Conservation (phyloP, 2,329 filamentous ascomycete species). For the Coleophoma crateriformis region DNA sequence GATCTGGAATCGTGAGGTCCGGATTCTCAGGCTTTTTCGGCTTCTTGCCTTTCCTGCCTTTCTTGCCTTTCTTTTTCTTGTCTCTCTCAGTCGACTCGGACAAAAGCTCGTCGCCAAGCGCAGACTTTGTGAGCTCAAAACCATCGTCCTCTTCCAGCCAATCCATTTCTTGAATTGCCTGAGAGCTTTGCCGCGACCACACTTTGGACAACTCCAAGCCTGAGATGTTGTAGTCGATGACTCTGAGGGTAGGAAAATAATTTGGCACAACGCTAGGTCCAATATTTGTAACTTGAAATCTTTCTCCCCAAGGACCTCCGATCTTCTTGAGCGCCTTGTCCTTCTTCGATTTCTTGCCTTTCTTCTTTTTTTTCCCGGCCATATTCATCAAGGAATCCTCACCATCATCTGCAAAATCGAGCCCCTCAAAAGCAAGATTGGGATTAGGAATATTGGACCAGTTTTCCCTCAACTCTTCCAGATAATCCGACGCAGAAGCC, state of each 20-base stretch:
- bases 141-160: constrained; percentile 12
- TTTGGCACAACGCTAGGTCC: constrained; percentile 88
- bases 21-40: constrained; percentile 49
- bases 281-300: constrained; percentile 77
- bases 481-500: constrained; percentile 70
- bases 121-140: constrained; percentile 18
- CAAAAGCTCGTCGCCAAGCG: constrained; percentile 28
- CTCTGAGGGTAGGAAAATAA: constrained; percentile 81
- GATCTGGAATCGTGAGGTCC: constrained; percentile 59
- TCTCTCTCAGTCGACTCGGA: constrained; percentile 29
- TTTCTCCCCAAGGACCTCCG: constrained; percentile 76
- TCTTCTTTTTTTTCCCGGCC: constrained; percentile 36
- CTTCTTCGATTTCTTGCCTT: constrained; percentile 47
- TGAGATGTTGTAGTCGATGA: constrained; percentile 90
- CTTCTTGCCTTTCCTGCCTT: constrained; percentile 36
- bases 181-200: constrained; percentile 11
- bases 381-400: constrained; percentile 25
- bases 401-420: constrained; percentile 15
- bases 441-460: constrained; percentile 69
- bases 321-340: constrained; percentile 58
- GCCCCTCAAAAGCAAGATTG: constrained; percentile 3
- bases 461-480: constrained; percentile 68
- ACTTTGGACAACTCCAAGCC: constrained; percentile 18
- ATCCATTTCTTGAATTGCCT: constrained; percentile 5
- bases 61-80: constrained; percentile 35